phyloP scores from a whole-genome alignment of 805 yeast genomes.

The Starmerella vitae region DNA sequence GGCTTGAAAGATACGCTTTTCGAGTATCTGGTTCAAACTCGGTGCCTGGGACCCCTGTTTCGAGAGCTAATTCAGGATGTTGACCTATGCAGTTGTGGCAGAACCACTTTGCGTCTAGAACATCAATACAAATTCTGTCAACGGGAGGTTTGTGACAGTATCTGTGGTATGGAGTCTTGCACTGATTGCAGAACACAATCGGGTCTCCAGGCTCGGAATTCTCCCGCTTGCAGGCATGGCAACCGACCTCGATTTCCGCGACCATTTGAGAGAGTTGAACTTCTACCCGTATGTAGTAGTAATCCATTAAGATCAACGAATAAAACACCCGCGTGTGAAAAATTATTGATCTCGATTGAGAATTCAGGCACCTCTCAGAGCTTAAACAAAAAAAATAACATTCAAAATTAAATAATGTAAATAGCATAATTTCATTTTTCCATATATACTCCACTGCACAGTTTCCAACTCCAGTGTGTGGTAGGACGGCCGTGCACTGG shows the following conservation, averaged over 20 bases:
- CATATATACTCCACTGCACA: no score
- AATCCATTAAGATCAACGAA: no score
- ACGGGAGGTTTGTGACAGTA: slow-evolving; percentile 31
- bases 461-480: no score
- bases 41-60: slow-evolving; percentile 29
- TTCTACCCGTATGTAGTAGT: no score
- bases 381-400: no score
- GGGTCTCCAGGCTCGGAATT: slow-evolving; percentile 27
- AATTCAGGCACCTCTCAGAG: not conserved
- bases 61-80: slow-evolving; percentile 26
- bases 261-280: not conserved
- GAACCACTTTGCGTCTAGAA: slow-evolving; percentile 32
- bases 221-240: slow-evolving; percentile 30
- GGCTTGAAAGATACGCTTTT: slow-evolving; percentile 28
- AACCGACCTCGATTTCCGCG: slow-evolving; percentile 22
- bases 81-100: slow-evolving; percentile 30
- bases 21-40: slow-evolving; percentile 27
- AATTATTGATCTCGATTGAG: no score
- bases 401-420: no score
- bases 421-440: no score
- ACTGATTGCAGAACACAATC: slow-evolving; percentile 31
- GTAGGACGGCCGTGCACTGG: no score
- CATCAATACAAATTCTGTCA: slow-evolving; percentile 30
- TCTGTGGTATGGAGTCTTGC: slow-evolving; percentile 31
- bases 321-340: no score